Evolutionary conservation across 306 rosid species (phyloP), one percentile per base, ranked within the genome.

Genomic region (Pyrus betulifolia): DNA sequence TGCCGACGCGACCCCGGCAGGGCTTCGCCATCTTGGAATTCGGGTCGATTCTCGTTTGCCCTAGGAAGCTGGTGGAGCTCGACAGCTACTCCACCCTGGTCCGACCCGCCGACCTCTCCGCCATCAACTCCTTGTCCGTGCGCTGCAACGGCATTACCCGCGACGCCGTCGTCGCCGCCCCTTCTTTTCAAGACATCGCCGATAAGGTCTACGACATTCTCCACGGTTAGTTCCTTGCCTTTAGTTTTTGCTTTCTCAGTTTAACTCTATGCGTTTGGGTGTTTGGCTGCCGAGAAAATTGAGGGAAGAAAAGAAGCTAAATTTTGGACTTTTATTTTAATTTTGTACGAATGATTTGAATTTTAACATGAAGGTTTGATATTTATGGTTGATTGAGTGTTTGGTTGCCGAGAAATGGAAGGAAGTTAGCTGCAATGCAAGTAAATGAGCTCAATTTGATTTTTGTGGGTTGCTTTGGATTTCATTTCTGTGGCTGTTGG

Each of bases 31-130:
- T 95, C 64, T 72, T 95, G 15, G 99, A 95, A 76, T 95, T 95
- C 74, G 99, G 98, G 46, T 85, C 98, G 33, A 95, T 95, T 31
- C 85, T 95, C 25, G 97, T 95, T 0, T 95, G 98, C 87, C 98
- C 98, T 19, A 81, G 88, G 80, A 95, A 87, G 83, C 88, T 95
- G 3, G 87, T 84, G 23, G 99, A 92, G 91, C 87, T 95, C 78
- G 81, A 77, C 60, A 78, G 49, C 75, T 95, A 88, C 89, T 87
- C 97, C 76, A 88, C 96, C 0, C 75, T 95, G 61, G 76, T 95
- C 70, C 79, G 85, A 30, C 99, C 99, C 17, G 49, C 87, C 35
- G 73, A 92, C 28, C 88, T 86, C 64, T 83, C 91, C 2, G 95
- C 83, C 74, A 92, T 95, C 58, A 74, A 89, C 4, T 86, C 89